phyloP scores from a whole-genome alignment of 78 protist genomes.

The Dictyostelium capitatum region DNA sequence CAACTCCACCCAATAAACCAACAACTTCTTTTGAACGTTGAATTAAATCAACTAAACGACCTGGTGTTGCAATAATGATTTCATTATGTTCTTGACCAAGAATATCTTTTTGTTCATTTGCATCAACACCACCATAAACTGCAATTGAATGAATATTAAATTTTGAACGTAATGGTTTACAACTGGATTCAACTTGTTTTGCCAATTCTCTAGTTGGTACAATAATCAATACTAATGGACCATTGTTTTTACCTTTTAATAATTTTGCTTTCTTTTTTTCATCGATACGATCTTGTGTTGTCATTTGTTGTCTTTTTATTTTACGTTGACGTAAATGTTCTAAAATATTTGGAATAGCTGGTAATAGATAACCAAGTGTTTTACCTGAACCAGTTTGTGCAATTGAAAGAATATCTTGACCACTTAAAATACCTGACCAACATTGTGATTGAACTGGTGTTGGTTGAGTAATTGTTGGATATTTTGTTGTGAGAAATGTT shows the following conservation, averaged over 20 bases:
- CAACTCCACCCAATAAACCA: slow-evolving; percentile 79
- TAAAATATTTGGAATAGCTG: slow-evolving; percentile 85
- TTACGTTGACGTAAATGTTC: slow-evolving; percentile 27
- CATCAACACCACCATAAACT: slow-evolving; percentile 98
- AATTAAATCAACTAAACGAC: slow-evolving; percentile 95
- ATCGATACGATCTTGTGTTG: neutral
- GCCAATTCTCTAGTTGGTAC: slow-evolving; percentile 99
- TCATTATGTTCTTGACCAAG: slow-evolving; percentile 93
- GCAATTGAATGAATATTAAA: slow-evolving; percentile 86
- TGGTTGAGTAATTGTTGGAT: slow-evolving; percentile 78
- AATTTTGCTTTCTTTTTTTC: neutral
- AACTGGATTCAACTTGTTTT: slow-evolving; percentile 94
- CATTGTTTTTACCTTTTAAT: slow-evolving; percentile 47
- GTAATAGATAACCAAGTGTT: slow-evolving; percentile 97
- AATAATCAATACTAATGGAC: slow-evolving; percentile 96
- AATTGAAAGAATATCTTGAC: slow-evolving; percentile 78
- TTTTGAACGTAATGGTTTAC: slow-evolving; percentile 91
- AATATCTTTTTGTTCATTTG: slow-evolving; percentile 92
- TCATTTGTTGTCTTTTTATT: neutral
- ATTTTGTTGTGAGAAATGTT: slow-evolving; percentile 12
- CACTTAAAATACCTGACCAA: slow-evolving; percentile 55
- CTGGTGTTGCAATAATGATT: slow-evolving; percentile 95
- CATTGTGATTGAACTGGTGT: slow-evolving; percentile 86
- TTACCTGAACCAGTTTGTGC: slow-evolving; percentile 99
- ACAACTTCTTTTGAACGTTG: slow-evolving; percentile 88